Conservation (phyloP, 2,329 filamentous ascomycete genomes). For the Stenocarpella maydis region DNA sequence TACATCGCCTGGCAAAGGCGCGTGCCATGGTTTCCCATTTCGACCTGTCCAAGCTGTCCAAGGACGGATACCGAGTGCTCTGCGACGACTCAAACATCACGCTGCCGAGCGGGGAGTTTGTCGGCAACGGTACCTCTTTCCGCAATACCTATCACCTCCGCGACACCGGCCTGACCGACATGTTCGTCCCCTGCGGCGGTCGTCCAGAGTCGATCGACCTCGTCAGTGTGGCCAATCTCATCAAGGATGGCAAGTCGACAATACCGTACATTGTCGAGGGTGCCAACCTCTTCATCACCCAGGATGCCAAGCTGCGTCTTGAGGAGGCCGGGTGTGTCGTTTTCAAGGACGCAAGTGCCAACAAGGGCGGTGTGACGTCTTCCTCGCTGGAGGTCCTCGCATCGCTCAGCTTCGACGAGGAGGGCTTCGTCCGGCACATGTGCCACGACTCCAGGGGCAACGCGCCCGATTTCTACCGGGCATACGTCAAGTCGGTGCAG, state of each 20-base stretch:
- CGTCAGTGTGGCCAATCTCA: conserved; percentile 84
- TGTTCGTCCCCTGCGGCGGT: conserved; percentile 95
- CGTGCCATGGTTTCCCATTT: conserved; percentile 92
- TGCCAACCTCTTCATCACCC: conserved; percentile 97
- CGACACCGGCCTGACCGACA: conserved; percentile 77
- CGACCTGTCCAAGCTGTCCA: conserved; percentile 83
- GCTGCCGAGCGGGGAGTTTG: conserved; percentile 85
- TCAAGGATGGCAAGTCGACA: conserved; percentile 84
- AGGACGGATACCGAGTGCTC: conserved; percentile 88
- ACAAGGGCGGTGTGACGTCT: conserved; percentile 98
- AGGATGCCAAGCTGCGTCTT: conserved; percentile 94
- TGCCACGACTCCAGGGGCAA: conserved; percentile 78
- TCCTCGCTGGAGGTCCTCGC: conserved; percentile 96
- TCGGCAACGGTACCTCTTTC: conserved; percentile 93
- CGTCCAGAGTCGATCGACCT: conserved; percentile 97
- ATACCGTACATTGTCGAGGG: conserved; percentile 98
- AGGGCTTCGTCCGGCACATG: conserved; percentile 91
- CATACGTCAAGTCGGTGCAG: conserved; percentile 92
- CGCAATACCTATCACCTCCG: conserved; percentile 97
- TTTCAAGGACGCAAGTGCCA: conserved; percentile 97
- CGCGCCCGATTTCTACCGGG: conserved; percentile 88
- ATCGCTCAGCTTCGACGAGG: conserved; percentile 91
- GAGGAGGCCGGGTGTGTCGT: conserved; percentile 95
- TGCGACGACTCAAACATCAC: conserved; percentile 90
- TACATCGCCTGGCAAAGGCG: conserved; percentile 82